A percentile compares a stretch with the other conserved stretches of the same genome.
These are phyloP conservation scores for Delphinella strobiligena DNA, from an alignment of 2,329 filamentous ascomycete species.

Conservation along the genomic window DNA sequence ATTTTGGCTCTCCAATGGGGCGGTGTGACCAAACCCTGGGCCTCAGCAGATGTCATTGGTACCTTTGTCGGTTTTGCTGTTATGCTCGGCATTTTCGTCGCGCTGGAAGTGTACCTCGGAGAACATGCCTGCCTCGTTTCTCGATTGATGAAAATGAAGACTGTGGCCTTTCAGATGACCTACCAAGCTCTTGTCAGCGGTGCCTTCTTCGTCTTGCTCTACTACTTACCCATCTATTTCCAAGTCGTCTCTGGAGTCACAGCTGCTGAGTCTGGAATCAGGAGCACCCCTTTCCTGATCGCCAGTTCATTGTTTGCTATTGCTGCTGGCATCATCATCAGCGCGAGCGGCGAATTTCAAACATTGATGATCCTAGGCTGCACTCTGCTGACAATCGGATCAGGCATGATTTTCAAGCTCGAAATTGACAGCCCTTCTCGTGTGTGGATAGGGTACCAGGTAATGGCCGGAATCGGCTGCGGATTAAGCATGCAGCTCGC, in stretches of 20 bases:
- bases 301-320: neutral
- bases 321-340: neutral
- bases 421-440: constrained; percentile 22
- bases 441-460: constrained; percentile 38
- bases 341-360: neutral
- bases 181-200: too few species aligned
- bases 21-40: constrained; percentile 26
- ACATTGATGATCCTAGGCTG: neutral
- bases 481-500: too few species aligned
- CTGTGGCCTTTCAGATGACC: too few species aligned
- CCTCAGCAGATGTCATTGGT: constrained; percentile 30
- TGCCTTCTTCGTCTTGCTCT: constrained; percentile 14
- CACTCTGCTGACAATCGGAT: neutral
- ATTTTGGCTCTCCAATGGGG: constrained; percentile 38
- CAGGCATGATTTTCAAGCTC: constrained; percentile 32
- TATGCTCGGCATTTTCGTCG: neutral
- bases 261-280: constrained; percentile 30
- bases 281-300: constrained; percentile 32
- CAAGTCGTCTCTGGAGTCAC: constrained; percentile 37
- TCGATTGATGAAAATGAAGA: too few species aligned
- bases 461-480: constrained; percentile 32
- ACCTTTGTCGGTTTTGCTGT: constrained; percentile 31
- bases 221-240: constrained; percentile 43
- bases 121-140: constrained; percentile 1
- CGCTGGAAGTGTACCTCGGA: neutral